Percentiles rank a stretch among this genome's conserved stretches.
Evolutionary conservation across 805 yeast species (phyloP).

Genomic region (Ogataea chonburiensis): DNA sequence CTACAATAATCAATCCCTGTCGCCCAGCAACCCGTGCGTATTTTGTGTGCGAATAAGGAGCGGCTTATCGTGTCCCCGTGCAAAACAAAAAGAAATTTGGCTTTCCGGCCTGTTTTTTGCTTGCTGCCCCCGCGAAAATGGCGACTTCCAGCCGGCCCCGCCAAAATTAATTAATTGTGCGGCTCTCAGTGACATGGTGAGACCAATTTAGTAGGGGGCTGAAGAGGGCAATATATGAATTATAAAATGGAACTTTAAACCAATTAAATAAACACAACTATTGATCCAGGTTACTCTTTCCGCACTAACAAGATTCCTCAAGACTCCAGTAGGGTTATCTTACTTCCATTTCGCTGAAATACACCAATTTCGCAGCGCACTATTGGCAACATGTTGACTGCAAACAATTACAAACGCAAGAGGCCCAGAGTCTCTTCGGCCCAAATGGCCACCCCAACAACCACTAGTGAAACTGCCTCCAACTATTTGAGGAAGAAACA

Average conservation of each 20-base stretch:
- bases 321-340: neutral
- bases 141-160: constrained; percentile 1
- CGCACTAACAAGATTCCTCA: neutral
- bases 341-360: neutral
- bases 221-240: constrained; percentile 12
- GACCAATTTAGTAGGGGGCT: constrained; percentile 7
- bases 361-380: neutral
- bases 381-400: constrained; percentile 26
- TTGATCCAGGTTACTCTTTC: neutral
- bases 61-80: constrained; percentile 13
- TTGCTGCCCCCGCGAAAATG: constrained; percentile 12
- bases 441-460: constrained; percentile 13
- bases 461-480: constrained; percentile 5
- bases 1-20: constrained; percentile 6
- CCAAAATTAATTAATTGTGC: constrained; percentile 8
- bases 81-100: constrained; percentile 10
- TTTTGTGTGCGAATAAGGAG: constrained; percentile 6
- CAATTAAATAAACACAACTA: neutral
- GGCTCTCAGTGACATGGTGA: constrained; percentile 6
- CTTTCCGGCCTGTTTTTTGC: constrained; percentile 1
- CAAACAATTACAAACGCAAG: constrained; percentile 33
- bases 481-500: constrained; percentile 30
- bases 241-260: constrained; percentile 3
- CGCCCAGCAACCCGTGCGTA: constrained; percentile 2
- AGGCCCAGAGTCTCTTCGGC: constrained; percentile 36